Evolutionary conservation across 257 asterid species (phyloP).

Genomic region (Solanum appendiculatum): DNA sequence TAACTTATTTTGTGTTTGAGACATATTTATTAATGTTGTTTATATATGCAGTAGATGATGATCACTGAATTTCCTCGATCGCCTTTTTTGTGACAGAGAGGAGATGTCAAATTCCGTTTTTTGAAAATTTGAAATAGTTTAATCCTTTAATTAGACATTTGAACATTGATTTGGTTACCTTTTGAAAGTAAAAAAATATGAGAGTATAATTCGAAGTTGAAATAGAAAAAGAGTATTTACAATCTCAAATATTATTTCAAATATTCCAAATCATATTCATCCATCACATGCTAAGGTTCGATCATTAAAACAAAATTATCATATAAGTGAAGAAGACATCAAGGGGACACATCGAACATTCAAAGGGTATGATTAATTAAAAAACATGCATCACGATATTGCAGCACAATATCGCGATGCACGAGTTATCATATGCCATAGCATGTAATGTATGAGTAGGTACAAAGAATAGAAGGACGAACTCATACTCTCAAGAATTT

Average conservation of each 20-base stretch:
- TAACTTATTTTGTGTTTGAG: background rate
- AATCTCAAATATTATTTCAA: background rate
- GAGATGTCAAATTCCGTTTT: background rate
- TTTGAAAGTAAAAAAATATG: background rate
- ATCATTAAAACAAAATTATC: background rate
- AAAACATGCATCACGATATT: background rate
- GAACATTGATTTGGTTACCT: background rate
- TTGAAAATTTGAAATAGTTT: background rate
- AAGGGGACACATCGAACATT: background rate
- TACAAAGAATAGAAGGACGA: background rate
- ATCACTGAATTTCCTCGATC: background rate
- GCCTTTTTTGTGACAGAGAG: background rate
- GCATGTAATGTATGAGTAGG: background rate
- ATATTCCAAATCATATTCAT: background rate
- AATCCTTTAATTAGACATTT: background rate
- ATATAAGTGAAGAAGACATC: background rate
- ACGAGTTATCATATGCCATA: background rate
- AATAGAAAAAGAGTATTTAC: background rate
- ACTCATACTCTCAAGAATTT: background rate
- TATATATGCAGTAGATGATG: background rate
- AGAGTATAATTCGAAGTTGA: background rate
- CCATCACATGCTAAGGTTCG: background rate
- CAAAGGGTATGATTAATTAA: background rate
- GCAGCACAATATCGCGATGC: background rate
- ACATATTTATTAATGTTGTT: background rate